A percentile compares a stretch with the other conserved stretches of the same genome.
phyloP scores from a whole-genome alignment of 768 basidiomycete species.

The Lentinula raphanica region DNA sequence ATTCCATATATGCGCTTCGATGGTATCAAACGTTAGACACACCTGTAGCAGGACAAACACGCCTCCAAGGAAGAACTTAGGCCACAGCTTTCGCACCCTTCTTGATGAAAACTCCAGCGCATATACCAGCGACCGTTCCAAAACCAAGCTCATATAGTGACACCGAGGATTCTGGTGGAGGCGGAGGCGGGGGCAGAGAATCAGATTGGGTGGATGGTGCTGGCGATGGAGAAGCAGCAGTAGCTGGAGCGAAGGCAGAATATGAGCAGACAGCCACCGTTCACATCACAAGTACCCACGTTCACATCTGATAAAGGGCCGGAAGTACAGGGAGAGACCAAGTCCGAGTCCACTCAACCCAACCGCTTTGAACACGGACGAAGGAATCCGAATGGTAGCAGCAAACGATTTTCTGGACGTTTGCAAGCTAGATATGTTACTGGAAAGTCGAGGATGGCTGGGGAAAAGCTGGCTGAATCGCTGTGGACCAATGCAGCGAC shows the following conservation, averaged over 20 bases:
- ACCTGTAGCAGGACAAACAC: constrained; percentile 90
- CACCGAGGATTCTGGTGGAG: constrained; percentile 69
- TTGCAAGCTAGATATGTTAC: background rate
- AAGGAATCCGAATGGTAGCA: constrained; percentile 1
- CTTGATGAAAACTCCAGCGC: constrained; percentile 90
- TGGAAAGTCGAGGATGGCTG: background rate
- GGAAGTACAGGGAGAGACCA: constrained; percentile 33
- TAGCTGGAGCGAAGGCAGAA: background rate
- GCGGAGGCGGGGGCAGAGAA: constrained; percentile 35
- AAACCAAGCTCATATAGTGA: constrained; percentile 79
- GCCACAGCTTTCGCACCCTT: constrained; percentile 86
- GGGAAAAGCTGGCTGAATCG: background rate
- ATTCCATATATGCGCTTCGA: background rate
- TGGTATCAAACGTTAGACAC: constrained; percentile 14
- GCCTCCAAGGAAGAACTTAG: constrained; percentile 84
- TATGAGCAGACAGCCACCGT: background rate
- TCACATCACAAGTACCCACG: constrained; percentile 26
- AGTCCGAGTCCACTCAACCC: constrained; percentile 40
- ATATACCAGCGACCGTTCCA: constrained; percentile 84
- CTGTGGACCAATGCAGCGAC: background rate
- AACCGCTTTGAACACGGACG: constrained; percentile 23
- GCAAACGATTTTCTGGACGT: background rate
- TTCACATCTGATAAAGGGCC: constrained; percentile 46
- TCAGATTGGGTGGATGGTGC: constrained; percentile 4
- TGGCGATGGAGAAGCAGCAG: constrained; percentile 9